Evolutionary conservation across 345 rosid genomes (phyloP).

Genomic region (Hypericum perforatum): DNA sequence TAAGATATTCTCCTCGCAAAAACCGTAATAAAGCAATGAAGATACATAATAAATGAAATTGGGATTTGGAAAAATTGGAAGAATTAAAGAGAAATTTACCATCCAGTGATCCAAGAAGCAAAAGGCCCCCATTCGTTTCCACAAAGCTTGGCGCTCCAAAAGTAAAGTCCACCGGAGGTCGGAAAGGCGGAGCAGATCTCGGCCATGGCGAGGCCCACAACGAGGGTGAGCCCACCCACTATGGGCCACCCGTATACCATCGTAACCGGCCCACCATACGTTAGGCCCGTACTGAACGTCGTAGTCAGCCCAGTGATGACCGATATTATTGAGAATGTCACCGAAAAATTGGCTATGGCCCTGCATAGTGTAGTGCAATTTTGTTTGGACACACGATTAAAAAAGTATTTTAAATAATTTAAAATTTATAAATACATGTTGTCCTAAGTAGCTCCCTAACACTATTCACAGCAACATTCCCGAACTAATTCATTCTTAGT

Average conservation of each 20-base stretch:
- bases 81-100: slow-evolving; percentile 23
- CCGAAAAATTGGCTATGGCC: slow-evolving; percentile 38
- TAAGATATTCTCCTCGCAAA: too few relatives aligned
- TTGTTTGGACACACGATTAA: too few relatives aligned
- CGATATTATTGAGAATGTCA: slow-evolving; percentile 41
- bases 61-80: background rate
- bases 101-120: slow-evolving; percentile 59
- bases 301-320: slow-evolving; percentile 44
- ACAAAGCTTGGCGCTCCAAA: slow-evolving; percentile 49
- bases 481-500: too few relatives aligned
- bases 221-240: slow-evolving; percentile 31
- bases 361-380: too few relatives aligned
- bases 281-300: slow-evolving; percentile 32
- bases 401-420: too few relatives aligned
- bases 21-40: too few relatives aligned
- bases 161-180: slow-evolving; percentile 47
- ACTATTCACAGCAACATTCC: too few relatives aligned
- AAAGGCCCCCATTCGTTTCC: slow-evolving; percentile 42
- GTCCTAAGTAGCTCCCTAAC: too few relatives aligned
- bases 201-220: slow-evolving; percentile 41
- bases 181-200: slow-evolving; percentile 59
- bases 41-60: too few relatives aligned
- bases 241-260: slow-evolving; percentile 51
- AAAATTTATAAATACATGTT: too few relatives aligned
- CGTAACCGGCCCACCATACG: slow-evolving; percentile 40